Evolutionary conservation across 305 asterid genomes (phyloP).

Genomic region (Fraxinus angustifolia): DNA sequence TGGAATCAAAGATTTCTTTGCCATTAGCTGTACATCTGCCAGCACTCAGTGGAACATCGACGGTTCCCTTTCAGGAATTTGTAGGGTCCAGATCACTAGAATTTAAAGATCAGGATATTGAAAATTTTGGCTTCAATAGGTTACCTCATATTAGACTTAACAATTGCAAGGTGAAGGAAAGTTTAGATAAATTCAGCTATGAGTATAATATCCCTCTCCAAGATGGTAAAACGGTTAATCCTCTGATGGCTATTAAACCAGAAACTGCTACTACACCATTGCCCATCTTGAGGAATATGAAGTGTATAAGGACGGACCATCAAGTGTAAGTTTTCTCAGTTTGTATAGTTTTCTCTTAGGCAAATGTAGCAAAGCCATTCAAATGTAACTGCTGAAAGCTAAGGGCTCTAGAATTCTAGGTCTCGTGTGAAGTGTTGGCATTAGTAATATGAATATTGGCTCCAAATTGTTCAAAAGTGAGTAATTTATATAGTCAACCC

Average conservation of each 20-base stretch:
- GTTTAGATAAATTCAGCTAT: constrained; percentile 11
- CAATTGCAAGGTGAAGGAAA: constrained; percentile 10
- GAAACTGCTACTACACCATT: constrained; percentile 18
- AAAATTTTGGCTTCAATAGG: constrained; percentile 21
- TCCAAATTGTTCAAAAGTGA: neutral
- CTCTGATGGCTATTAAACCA: constrained; percentile 15
- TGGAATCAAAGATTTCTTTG: neutral
- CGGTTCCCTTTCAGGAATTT: neutral
- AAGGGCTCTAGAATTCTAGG: neutral
- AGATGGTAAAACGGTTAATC: neutral
- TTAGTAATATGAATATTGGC: neutral
- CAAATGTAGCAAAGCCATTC: neutral
- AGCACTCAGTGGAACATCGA: neutral
- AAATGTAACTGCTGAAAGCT: neutral
- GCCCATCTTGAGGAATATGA: constrained; percentile 22
- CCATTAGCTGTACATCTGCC: constrained; percentile 1
- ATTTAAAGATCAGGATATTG: constrained; percentile 18
- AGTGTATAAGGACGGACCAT: constrained; percentile 33
- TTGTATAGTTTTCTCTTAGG: neutral
- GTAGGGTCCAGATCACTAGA: neutral
- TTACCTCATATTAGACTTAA: constrained; percentile 21
- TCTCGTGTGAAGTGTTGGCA: neutral
- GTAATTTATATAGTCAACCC: neutral
- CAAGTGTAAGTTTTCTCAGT: constrained; percentile 37
- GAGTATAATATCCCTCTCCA: constrained; percentile 5